Conservation (phyloP, 2,329 filamentous ascomycete genomes). For the Colletotrichum orchidophilum region DNA sequence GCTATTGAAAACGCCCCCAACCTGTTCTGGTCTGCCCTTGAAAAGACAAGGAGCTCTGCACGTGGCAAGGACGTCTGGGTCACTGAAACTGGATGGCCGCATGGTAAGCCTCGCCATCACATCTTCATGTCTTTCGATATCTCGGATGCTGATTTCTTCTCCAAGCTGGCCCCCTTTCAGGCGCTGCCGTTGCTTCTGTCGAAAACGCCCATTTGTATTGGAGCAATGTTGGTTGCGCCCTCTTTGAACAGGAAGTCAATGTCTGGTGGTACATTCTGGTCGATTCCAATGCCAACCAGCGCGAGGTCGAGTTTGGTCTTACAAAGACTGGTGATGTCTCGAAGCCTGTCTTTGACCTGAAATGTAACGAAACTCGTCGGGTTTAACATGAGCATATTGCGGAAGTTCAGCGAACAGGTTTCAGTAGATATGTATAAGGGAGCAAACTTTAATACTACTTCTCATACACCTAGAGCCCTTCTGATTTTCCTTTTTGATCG, state of each 20-base stretch:
- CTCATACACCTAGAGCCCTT: background rate
- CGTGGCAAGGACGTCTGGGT: constrained; percentile 55
- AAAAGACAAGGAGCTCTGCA: constrained; percentile 50
- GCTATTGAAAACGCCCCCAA: constrained; percentile 48
- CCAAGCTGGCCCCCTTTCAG: constrained; percentile 51
- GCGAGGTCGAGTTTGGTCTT: constrained; percentile 18
- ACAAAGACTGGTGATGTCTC: constrained; percentile 9
- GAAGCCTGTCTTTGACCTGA: constrained; percentile 19
- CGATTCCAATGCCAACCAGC: constrained; percentile 26
- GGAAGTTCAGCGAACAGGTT: too few relatives aligned
- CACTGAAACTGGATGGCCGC: constrained; percentile 67
- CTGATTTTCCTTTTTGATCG: background rate
- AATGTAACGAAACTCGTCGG: background rate
- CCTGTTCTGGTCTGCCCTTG: constrained; percentile 51
- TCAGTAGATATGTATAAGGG: background rate
- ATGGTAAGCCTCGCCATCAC: constrained; percentile 36
- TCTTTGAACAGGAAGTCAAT: constrained; percentile 22
- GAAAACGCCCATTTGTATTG: constrained; percentile 50
- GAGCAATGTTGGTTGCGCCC: constrained; percentile 21
- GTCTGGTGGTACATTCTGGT: constrained; percentile 30
- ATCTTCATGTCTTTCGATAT: background rate
- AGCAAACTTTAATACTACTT: too few relatives aligned
- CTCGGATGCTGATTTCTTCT: background rate
- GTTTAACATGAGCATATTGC: fast-evolving
- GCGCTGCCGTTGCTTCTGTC: constrained; percentile 53